Base-by-base conservation (phyloP, 1,284 basidiomycete species). In the Trametes hirsuta region DNA sequence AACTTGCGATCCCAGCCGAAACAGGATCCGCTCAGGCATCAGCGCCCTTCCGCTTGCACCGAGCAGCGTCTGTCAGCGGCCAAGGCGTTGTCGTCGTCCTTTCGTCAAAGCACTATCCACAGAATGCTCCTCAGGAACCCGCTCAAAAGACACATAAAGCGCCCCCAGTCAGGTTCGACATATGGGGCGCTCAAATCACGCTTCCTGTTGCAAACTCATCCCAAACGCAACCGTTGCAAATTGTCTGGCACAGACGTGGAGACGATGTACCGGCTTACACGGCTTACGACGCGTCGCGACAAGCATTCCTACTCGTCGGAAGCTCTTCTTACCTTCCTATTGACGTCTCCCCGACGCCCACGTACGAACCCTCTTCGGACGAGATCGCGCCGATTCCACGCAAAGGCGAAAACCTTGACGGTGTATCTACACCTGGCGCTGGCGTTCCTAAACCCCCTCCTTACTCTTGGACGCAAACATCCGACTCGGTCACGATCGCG, bases 391-490 rank as follows among this genome's bases (percentile, higher is more conserved):
- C 88, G 2, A 85, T 91, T 46, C 88, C 90, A 21, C 82, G 84
- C 53, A 71, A 75, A 10, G 80, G 76, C 54, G 89, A 91, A 71
- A 77, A 76, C 61, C 73, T 86, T 34, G 83, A 84, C 65, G 66
- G 66, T 24, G 36, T 54, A 1, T 2, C 48, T 56, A 18, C 37
- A 3, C n/a, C 57, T 21, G 37, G 36, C 63, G 66, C 62, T 68
- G 72, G 61, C 65, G 67, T 62, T 9, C 57, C 69, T 6, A 84
- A 79, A 63, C 88, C 86, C 6, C 84, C 84, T 18, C 90, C 93
- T 0, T 97, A 94, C 74, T 91, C 92, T 0, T 98, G 96, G 96
- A 93, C 87, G 0, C 96, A 98, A 72, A 90, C 90, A 3, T 72
- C 84, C 2, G 92, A 95, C 70, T 86, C 90, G 0, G 77, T 98